A percentile compares a stretch with the other conserved stretches of the same genome.
Evolutionary conservation across 257 asterid genomes (phyloP).

Genomic region (Ophiorrhiza pumila): DNA sequence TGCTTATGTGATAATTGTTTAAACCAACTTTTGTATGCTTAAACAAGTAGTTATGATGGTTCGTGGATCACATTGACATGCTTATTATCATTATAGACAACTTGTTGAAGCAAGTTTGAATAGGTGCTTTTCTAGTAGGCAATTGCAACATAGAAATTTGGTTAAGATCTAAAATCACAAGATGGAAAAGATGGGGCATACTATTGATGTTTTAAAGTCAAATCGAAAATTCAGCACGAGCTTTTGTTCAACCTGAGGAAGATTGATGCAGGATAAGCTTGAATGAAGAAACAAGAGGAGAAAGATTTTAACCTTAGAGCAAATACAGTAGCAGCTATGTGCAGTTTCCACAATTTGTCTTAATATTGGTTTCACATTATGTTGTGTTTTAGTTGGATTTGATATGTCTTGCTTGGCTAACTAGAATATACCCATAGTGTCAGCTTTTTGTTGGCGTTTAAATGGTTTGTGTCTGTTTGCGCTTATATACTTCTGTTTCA

Average conservation of each 20-base stretch:
- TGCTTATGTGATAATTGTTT: background rate
- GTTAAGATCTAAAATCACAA: background rate
- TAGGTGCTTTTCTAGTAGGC: background rate
- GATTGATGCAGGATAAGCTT: background rate
- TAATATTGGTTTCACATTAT: background rate
- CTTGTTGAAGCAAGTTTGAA: background rate
- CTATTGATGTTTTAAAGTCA: background rate
- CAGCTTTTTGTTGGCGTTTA: background rate
- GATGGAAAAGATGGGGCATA: background rate
- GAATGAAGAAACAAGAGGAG: background rate
- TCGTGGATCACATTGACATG: background rate
- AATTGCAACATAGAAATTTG: background rate
- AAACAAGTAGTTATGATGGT: background rate
- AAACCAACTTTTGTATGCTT: background rate
- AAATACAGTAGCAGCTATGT: background rate
- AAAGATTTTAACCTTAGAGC: background rate
- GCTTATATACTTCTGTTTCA: background rate
- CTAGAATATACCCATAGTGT: background rate
- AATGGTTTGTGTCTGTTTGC: background rate
- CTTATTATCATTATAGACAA: background rate
- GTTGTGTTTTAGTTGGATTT: background rate
- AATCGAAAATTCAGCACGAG: background rate
- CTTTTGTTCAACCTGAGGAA: background rate
- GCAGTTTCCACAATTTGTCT: background rate
- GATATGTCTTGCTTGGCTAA: background rate